Evolutionary conservation across 2,329 filamentous ascomycete species (phyloP).

Genomic region (Claviceps fusiformis): DNA sequence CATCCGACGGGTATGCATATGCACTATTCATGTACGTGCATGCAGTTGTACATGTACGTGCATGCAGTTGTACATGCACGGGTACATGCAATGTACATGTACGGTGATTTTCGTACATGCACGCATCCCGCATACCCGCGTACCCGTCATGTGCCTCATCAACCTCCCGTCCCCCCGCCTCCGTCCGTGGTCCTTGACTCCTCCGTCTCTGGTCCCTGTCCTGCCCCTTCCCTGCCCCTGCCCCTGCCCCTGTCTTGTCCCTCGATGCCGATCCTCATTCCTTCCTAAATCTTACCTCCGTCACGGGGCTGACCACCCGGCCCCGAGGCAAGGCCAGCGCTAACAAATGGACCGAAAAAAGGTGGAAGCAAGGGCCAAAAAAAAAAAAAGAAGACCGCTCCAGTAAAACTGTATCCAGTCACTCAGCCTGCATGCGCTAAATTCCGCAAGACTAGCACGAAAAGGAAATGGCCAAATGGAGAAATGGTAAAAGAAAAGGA

Average conservation of each 20-base stretch:
- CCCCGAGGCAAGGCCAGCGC: not conserved
- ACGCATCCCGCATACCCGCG: no score
- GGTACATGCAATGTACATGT: no score
- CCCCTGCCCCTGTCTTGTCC: no score
- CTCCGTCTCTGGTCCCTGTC: no score
- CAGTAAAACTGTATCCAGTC: not conserved
- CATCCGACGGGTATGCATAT: no score
- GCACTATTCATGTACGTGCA: no score
- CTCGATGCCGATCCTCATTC: not conserved
- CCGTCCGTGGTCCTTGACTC: not conserved
- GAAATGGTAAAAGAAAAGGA: no score
- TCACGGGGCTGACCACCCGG: not conserved
- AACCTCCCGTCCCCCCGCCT: not conserved
- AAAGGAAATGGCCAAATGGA: not conserved
- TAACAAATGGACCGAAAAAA: not conserved
- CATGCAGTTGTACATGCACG: no score
- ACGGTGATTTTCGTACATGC: no score
- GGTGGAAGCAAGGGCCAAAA: not conserved
- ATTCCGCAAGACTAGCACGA: not conserved
- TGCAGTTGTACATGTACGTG: no score
- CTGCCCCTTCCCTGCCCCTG: no score
- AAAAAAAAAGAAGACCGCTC: not conserved
- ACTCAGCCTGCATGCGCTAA: not conserved
- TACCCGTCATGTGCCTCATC: not conserved
- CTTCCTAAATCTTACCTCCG: not conserved